Evolutionary conservation across 2,329 filamentous ascomycete species (phyloP).

Genomic region (Reticulascus tulasneorum): DNA sequence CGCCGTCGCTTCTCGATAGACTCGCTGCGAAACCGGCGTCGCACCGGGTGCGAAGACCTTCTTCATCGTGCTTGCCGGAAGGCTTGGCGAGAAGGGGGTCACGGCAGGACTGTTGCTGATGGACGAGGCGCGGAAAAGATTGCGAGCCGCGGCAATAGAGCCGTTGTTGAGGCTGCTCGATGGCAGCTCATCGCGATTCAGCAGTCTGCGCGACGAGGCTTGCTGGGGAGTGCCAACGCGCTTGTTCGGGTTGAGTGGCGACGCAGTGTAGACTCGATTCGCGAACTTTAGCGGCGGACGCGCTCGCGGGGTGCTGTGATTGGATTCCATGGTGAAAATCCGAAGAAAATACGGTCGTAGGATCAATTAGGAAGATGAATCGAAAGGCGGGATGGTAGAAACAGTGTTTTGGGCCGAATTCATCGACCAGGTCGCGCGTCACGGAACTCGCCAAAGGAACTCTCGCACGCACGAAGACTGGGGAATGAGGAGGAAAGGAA

Average conservation of each 20-base stretch:
- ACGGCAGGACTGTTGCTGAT: constrained; percentile 26
- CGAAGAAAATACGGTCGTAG: neutral
- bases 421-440: constrained; percentile 1
- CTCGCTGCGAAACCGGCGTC: constrained; percentile 39
- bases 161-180: constrained; percentile 31
- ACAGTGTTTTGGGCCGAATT: no score
- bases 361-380: neutral
- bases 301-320: constrained; percentile 31
- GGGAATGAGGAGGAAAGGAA: neutral
- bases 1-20: constrained; percentile 40
- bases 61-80: constrained; percentile 41
- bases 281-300: constrained; percentile 39
- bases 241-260: constrained; percentile 29
- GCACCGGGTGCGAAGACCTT: constrained; percentile 43
- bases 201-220: constrained; percentile 30
- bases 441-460: neutral
- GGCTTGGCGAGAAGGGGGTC: constrained; percentile 39
- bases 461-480: neutral
- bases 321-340: constrained; percentile 13
- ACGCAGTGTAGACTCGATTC: constrained; percentile 36
- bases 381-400: no score
- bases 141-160: constrained; percentile 31
- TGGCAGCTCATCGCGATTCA: constrained; percentile 31
- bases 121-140: constrained; percentile 38
- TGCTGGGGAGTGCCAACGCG: constrained; percentile 34